Conservation (phyloP, 139 green algal genomes). For the Prasinococcaceae sp. region DNA sequence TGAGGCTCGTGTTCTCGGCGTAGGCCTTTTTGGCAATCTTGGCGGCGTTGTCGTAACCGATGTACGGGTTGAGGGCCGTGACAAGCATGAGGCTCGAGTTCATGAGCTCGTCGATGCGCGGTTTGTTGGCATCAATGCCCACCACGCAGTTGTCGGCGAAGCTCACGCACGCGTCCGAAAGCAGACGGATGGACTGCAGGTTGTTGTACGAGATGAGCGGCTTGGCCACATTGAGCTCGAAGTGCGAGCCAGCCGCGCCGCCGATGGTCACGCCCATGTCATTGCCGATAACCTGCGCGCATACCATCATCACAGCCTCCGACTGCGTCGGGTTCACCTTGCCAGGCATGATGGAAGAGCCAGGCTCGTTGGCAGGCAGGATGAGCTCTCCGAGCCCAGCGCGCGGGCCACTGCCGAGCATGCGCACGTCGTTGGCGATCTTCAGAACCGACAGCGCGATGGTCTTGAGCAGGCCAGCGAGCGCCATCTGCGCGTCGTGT, state of each 20-base stretch:
- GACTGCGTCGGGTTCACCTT: constrained; percentile 99
- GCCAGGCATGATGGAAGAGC: constrained; percentile 89
- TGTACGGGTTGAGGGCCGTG: constrained; percentile 72
- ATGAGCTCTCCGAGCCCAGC: constrained; percentile 85
- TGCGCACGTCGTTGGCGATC: constrained; percentile 46
- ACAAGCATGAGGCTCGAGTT: constrained; percentile 88
- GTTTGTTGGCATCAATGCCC: constrained; percentile 59
- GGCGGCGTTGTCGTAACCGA: constrained; percentile 91
- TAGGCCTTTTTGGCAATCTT: constrained; percentile 87
- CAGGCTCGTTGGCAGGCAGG: constrained; percentile 92
- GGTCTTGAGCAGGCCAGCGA: constrained; percentile 70
- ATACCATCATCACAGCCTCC: constrained; percentile 89
- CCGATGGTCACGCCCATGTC: constrained; percentile 58
- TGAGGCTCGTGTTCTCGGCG: constrained; percentile 61
- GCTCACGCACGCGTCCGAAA: constrained; percentile 49
- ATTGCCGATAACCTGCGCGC: constrained; percentile 86
- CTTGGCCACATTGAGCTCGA: constrained; percentile 96
- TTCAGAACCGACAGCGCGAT: constrained; percentile 82
- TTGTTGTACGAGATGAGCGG: constrained; percentile 40
- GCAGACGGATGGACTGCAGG: constrained; percentile 22
- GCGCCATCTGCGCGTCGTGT: constrained; percentile 78
- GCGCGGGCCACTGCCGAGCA: constrained; percentile 49
- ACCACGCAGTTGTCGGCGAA: constrained; percentile 63
- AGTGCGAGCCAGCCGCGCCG: constrained; percentile 64
- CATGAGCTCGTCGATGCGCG: constrained; percentile 60